Evolutionary conservation across 1,284 basidiomycete species (phyloP).

Genomic region (Bjerkandera adusta): DNA sequence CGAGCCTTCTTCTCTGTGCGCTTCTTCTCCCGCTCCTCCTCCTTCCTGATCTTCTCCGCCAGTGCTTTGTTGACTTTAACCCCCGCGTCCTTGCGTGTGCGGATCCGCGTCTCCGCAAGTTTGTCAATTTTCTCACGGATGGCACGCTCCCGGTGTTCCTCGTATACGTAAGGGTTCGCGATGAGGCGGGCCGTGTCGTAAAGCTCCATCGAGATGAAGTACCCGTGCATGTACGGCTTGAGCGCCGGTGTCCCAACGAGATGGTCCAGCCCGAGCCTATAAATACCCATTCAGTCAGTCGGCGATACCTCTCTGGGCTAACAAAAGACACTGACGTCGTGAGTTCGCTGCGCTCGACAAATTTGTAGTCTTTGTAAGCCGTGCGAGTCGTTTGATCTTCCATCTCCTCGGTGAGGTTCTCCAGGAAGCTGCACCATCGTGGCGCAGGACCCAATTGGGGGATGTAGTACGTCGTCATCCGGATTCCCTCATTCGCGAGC

Average conservation of each 20-base stretch:
- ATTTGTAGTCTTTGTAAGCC: conserved; percentile 97
- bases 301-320: no score
- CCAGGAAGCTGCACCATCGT: conserved; percentile 95
- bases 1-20: conserved; percentile 60
- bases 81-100: conserved; percentile 63
- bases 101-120: conserved; percentile 90
- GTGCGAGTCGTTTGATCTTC: conserved; percentile 80
- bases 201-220: conserved; percentile 93
- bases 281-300: conserved; percentile 11
- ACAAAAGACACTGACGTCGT: conserved; percentile 60
- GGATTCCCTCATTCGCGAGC: conserved; percentile 90
- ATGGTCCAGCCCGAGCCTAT: conserved; percentile 87
- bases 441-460: conserved; percentile 97
- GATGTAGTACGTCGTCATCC: conserved; percentile 91
- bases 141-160: conserved; percentile 88
- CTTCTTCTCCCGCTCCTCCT: conserved; percentile 69
- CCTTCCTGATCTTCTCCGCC: conserved; percentile 81
- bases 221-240: conserved; percentile 99
- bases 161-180: conserved; percentile 94
- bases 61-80: conserved; percentile 93
- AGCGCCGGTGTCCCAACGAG: conserved; percentile 92
- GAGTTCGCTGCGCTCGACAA: conserved; percentile 88
- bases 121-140: conserved; percentile 91
- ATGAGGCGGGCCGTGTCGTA: conserved; percentile 96
- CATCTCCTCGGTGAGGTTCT: conserved; percentile 98